A percentile compares a stretch with the other conserved stretches of the same genome.
phyloP scores from a whole-genome alignment of 176 grass and related monocot genomes.

The Lolium perenne region DNA sequence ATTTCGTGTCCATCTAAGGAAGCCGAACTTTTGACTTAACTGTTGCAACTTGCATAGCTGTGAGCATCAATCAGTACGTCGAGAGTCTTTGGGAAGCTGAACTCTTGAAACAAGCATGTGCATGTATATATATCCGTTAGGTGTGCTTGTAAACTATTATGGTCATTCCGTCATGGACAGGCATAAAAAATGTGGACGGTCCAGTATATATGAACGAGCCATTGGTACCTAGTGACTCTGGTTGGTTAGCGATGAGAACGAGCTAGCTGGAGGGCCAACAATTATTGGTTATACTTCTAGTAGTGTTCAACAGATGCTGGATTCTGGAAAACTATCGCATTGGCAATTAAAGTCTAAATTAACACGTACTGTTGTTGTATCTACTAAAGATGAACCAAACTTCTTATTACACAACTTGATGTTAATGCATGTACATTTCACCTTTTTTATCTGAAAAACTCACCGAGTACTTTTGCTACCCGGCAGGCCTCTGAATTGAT shows the following conservation, averaged over 20 bases:
- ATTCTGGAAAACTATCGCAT: background rate
- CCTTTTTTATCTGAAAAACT: background rate
- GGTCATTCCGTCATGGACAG: background rate
- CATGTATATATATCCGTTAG: conserved; percentile 29
- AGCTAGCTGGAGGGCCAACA: background rate
- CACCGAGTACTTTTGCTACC: background rate
- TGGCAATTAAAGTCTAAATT: background rate
- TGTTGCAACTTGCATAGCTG: background rate
- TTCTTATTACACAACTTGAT: background rate
- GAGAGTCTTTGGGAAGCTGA: background rate
- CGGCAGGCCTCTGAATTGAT: background rate
- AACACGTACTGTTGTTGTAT: background rate
- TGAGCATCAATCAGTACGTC: background rate
- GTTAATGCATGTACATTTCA: background rate
- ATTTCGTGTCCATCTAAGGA: conserved; percentile 22
- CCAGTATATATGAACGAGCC: conserved; percentile 1
- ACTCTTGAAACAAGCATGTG: background rate
- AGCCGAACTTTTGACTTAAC: conserved; percentile 46
- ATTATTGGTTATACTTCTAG: background rate
- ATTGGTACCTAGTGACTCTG: background rate
- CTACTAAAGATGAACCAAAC: background rate
- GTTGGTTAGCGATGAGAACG: background rate
- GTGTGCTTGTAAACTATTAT: conserved; percentile 19
- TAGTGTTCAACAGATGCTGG: background rate
- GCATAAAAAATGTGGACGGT: background rate